Evolutionary conservation across 148 eudicot genomes (phyloP).

Genomic region (Heliosperma pusillum): DNA sequence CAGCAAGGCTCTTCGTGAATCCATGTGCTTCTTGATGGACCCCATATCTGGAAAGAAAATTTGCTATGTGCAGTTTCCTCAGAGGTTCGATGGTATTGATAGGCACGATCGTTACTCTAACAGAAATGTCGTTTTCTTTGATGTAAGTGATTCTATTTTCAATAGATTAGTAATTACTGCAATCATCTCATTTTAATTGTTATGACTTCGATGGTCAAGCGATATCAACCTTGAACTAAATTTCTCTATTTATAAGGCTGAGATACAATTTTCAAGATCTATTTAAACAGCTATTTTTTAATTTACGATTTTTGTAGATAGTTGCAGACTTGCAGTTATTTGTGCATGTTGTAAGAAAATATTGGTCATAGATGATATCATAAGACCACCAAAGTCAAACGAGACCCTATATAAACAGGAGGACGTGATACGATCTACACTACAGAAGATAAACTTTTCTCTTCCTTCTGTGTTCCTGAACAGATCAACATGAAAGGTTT

Average conservation of each 20-base stretch:
- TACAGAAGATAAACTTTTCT: neutral
- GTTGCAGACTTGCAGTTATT: neutral
- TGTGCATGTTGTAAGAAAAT: neutral
- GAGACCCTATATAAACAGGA: neutral
- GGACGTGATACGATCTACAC: neutral
- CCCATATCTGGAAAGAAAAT: conserved; percentile 90
- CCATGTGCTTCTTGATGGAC: conserved; percentile 99
- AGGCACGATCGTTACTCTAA: conserved; percentile 87
- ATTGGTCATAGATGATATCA: neutral
- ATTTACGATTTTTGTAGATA: too few relatives aligned
- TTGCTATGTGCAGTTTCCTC: conserved; percentile 94
- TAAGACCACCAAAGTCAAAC: neutral
- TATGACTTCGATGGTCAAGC: neutral
- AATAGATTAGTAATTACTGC: neutral
- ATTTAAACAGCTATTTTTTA: too few relatives aligned
- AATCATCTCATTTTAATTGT: neutral
- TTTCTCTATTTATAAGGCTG: too few relatives aligned
- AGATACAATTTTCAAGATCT: too few relatives aligned
- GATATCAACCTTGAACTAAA: neutral
- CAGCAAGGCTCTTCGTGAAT: conserved; percentile 87
- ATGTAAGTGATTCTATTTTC: conserved; percentile 49
- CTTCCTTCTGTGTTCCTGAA: conserved; percentile 4
- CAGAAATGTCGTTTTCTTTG: conserved; percentile 89
- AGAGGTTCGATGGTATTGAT: conserved; percentile 96
- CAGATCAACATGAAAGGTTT: conserved; percentile 93